Base-by-base conservation (phyloP, 495 filamentous ascomycete species). In the Aspergillus campestris region DNA sequence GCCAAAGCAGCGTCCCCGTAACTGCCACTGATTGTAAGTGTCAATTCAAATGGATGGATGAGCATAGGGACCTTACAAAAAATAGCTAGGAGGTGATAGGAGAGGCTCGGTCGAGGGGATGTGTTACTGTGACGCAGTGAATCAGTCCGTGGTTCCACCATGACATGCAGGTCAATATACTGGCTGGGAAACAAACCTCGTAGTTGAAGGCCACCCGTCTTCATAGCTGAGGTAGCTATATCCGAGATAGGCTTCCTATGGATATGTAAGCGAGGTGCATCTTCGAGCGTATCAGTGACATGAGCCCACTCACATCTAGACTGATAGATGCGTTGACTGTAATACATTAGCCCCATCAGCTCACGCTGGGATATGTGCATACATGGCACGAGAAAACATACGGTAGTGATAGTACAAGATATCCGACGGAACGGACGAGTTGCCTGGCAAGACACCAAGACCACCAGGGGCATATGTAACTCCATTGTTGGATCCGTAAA, bases 361-460 rank as follows among this genome's bases (percentile, higher is more conserved):
- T 14, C 33, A 31, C 15, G 13, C 15, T 15, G 15, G 13, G 14
- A 13, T 6, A 32, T 29, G 10, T 28, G 24, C 9, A 29, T 28
- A 6, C 13, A 24, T 9, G 18, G 0, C n/a, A n/a, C 6, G 10
- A 10, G n/a, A 12, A 12, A 3, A 56, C 60, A 24, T 40, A 66
- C 62, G 52, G 37, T 73, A 74, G 52, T 75, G 71, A 55, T 70
- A 74, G 24, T 73, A 76, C 11, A 75, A 51, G 36, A 74, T 60
- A 56, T 74, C 70, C 39, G 18, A 24, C 18, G 53, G 55, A 6
- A 37, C 41, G 3, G 53, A 59, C 30, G 47, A 55, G 39, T 56
- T 64, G 7, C 55, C 61, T 28, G 54, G 28, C 37, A 75, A 36
- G 7, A 70, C 58, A 1, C 69, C 72, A 30, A 67, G 18, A 2